These are phyloP conservation scores for Wickerhamomyces sp. DNA, from an alignment of 1,139 yeast genomes.

Conservation along the genomic window DNA sequence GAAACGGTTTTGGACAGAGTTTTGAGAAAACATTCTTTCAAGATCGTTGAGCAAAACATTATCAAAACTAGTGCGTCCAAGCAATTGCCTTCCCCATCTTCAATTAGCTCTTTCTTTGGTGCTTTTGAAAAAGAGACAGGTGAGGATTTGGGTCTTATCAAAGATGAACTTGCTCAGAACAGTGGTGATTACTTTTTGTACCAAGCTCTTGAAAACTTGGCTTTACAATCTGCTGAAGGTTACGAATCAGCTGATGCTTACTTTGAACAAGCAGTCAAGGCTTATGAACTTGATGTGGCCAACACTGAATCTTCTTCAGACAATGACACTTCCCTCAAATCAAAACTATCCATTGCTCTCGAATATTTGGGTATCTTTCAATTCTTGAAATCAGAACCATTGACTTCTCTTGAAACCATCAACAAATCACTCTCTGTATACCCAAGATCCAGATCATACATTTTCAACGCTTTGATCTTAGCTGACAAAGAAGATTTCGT, in stretches of 20 bases:
- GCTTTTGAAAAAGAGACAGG: slow-evolving; percentile 36
- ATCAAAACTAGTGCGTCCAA: slow-evolving; percentile 42
- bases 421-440: slow-evolving; percentile 55
- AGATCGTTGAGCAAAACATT: slow-evolving; percentile 45
- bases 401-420: slow-evolving; percentile 43
- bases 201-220: slow-evolving; percentile 62
- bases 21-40: slow-evolving; percentile 68
- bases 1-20: slow-evolving; percentile 87
- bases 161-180: slow-evolving; percentile 39
- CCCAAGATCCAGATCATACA: slow-evolving; percentile 81
- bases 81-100: slow-evolving; percentile 76
- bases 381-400: slow-evolving; percentile 74
- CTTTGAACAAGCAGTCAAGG: slow-evolving; percentile 62
- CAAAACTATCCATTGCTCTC: slow-evolving; percentile 63
- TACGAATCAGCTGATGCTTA: slow-evolving; percentile 70
- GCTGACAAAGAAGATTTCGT: slow-evolving; percentile 69
- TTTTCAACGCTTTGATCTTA: slow-evolving; percentile 76
- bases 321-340: slow-evolving; percentile 26
- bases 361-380: slow-evolving; percentile 81
- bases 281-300: slow-evolving; percentile 34
- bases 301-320: slow-evolving; percentile 24
- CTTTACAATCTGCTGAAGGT: slow-evolving; percentile 60
- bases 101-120: slow-evolving; percentile 81
- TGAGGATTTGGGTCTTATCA: slow-evolving; percentile 37
- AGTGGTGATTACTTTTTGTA: slow-evolving; percentile 60